phyloP scores from a whole-genome alignment of 2,329 filamentous ascomycete genomes.

The Colletotrichum somersetense region DNA sequence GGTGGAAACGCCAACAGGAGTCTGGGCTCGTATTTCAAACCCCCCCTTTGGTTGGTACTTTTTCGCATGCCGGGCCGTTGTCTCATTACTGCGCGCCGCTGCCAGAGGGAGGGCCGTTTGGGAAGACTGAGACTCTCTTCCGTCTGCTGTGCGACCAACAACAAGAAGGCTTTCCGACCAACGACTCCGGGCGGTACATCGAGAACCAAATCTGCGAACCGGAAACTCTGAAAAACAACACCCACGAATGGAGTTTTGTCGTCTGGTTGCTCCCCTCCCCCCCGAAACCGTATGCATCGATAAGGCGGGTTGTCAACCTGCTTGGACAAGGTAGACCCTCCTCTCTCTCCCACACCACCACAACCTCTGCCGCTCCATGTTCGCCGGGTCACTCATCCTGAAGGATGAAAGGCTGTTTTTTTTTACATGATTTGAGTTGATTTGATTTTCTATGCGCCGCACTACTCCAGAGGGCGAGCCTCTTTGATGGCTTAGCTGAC shows the following conservation, averaged over 20 bases:
- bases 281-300: constrained; percentile 38
- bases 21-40: constrained; percentile 16
- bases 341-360: background rate
- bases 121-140: constrained; percentile 17
- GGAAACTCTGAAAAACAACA: constrained; percentile 9
- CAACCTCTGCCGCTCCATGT: constrained; percentile 25
- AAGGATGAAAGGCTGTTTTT: background rate
- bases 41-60: background rate
- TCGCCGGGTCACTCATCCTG: constrained; percentile 18
- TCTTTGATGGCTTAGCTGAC: constrained; percentile 27
- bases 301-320: constrained; percentile 32
- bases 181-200: constrained; percentile 24
- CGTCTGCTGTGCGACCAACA: constrained; percentile 32
- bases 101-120: constrained; percentile 19
- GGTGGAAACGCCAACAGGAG: constrained; percentile 38
- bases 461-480: background rate
- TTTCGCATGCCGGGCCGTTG: constrained; percentile 29
- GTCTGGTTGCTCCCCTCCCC: constrained; percentile 15
- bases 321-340: constrained; percentile 42
- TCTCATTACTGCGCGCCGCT: constrained; percentile 26
- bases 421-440: background rate
- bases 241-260: constrained; percentile 34
- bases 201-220: constrained; percentile 4
- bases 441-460: constrained; percentile 4
- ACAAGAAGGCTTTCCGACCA: background rate